Evolutionary conservation across 192 early-diverging fungal genomes (phyloP).

Genomic region (Powellomyces hirtus): DNA sequence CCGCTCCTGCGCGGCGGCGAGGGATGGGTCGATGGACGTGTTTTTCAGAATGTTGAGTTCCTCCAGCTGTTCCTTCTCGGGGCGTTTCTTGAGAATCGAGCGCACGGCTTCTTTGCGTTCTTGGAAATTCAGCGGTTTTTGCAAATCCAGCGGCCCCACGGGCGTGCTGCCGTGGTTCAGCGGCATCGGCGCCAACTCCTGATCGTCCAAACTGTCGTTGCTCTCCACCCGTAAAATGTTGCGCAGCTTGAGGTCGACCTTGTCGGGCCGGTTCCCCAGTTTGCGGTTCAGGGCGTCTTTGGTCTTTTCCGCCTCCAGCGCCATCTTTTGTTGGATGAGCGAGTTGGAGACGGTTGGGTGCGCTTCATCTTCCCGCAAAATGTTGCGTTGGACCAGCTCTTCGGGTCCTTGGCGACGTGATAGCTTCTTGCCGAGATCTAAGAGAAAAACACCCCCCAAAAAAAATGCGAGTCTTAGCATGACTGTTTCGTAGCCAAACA

Average conservation of each 20-base stretch:
- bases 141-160: conserved; percentile 16
- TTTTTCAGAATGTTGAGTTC: conserved; percentile 54
- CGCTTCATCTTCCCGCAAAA: conserved; percentile 47
- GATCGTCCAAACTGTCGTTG: conserved; percentile 9
- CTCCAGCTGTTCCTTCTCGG: conserved; percentile 47
- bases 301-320: conserved; percentile 48
- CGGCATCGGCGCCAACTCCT: neutral
- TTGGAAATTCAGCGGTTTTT: conserved; percentile 34
- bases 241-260: conserved; percentile 51
- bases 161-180: neutral
- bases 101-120: conserved; percentile 35
- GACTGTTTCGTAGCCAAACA: too few relatives aligned
- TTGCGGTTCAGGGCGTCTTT: conserved; percentile 45
- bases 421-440: conserved; percentile 53
- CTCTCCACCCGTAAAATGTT: conserved; percentile 49
- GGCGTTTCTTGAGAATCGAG: conserved; percentile 51
- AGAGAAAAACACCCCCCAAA: neutral
- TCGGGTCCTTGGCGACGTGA: conserved; percentile 36
- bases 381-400: conserved; percentile 50
- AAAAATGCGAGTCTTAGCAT: neutral
- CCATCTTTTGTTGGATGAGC: conserved; percentile 39
- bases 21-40: conserved; percentile 36
- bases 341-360: conserved; percentile 34
- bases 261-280: conserved; percentile 41
- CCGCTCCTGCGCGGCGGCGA: conserved; percentile 43